Conservation (phyloP, 208 protist species). For the Trypanosoma lewisi region DNA sequence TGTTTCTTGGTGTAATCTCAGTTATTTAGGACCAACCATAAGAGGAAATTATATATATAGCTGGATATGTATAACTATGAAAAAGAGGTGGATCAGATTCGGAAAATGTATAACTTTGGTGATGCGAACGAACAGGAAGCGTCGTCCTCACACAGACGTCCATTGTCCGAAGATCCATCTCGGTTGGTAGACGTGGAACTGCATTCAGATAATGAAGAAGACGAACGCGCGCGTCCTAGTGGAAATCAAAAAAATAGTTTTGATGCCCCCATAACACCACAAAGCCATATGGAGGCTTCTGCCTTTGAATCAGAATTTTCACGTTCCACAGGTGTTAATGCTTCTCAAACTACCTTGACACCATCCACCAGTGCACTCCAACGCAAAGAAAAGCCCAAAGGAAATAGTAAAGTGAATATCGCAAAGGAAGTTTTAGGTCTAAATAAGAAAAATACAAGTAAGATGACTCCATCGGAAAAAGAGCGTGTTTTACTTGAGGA, state of each 20-base stretch:
- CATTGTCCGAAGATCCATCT: not conserved
- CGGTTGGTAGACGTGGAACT: constrained; percentile 18
- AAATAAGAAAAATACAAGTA: constrained; percentile 47
- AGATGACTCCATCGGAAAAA: constrained; percentile 43
- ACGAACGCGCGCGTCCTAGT: not conserved
- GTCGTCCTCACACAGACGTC: not conserved
- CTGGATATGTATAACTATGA: constrained; percentile 23
- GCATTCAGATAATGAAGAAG: constrained; percentile 23
- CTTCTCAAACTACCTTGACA: not conserved
- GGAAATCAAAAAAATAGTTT: not conserved
- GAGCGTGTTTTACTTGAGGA: constrained; percentile 39
- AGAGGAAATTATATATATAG: not conserved
- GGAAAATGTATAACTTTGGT: constrained; percentile 54
- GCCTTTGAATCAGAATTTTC: constrained; percentile 25
- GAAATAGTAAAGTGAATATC: constrained; percentile 10
- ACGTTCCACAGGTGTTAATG: not conserved
- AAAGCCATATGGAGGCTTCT: constrained; percentile 14
- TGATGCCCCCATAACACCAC: too few species aligned
- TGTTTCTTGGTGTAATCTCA: not conserved
- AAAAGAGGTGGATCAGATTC: constrained; percentile 18
- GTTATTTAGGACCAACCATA: constrained; percentile 6
- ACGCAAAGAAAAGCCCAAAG: constrained; percentile 25
- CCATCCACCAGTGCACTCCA: not conserved
- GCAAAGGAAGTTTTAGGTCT: constrained; percentile 41
- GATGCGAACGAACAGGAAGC: not conserved